phyloP scores from a whole-genome alignment of 1,139 yeast genomes.

The Arxiozyma telluris region DNA sequence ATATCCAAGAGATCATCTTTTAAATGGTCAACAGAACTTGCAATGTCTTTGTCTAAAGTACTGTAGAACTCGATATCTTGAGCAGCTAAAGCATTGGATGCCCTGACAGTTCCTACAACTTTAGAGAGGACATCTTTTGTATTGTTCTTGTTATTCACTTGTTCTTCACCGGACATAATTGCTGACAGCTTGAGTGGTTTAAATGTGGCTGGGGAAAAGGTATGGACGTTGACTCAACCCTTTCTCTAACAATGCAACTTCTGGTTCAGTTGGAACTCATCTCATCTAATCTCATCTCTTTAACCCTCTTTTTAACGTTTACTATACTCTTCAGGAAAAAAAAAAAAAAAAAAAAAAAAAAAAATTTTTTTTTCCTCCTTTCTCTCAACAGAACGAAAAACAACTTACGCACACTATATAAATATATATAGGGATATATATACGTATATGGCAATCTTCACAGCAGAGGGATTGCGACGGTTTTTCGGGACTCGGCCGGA shows the following conservation, averaged over 20 bases:
- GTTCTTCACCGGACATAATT: slow-evolving; percentile 7
- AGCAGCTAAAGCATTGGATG: slow-evolving; percentile 64
- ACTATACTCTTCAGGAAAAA: neutral
- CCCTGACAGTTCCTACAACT: slow-evolving; percentile 51
- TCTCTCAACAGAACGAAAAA: neutral
- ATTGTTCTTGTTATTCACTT: neutral
- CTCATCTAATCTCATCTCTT: neutral
- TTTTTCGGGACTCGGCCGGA: too few relatives aligned
- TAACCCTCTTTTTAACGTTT: neutral
- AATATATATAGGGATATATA: too few relatives aligned
- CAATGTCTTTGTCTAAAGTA: slow-evolving; percentile 51
- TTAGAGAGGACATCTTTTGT: slow-evolving; percentile 27
- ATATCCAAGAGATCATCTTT: slow-evolving; percentile 42
- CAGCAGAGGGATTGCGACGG: too few relatives aligned
- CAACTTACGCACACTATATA: too few relatives aligned
- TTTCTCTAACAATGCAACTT: neutral
- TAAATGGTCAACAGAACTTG: slow-evolving; percentile 36
- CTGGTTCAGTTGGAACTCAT: neutral
- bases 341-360: neutral
- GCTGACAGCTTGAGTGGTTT: neutral
- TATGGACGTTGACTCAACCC: too few relatives aligned
- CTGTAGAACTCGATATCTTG: slow-evolving; percentile 73
- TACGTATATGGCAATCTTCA: too few relatives aligned
- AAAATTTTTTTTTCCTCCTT: too few relatives aligned
- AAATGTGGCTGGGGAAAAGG: neutral